A percentile compares a stretch with the other conserved stretches of the same genome.
Conservation (phyloP, 192 early-diverging fungal species). For the Obelidium mucronatum region DNA sequence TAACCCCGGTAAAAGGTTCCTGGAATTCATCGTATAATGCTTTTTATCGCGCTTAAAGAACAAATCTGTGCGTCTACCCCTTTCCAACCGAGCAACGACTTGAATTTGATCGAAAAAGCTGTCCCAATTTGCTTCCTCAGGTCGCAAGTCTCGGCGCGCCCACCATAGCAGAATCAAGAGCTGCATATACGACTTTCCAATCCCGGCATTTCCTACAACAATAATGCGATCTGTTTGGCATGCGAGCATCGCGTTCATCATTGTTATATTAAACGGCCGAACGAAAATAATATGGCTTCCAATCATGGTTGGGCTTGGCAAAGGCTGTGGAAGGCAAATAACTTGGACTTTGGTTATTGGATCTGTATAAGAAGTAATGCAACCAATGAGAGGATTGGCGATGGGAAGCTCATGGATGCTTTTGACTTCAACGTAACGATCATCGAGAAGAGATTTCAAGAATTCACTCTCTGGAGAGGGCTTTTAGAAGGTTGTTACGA, state of each 20-base stretch:
- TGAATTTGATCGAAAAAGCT: not conserved
- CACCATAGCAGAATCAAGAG: conserved; percentile 3
- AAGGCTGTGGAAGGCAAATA: conserved; percentile 6
- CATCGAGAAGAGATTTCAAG: no score
- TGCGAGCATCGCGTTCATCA: conserved; percentile 5
- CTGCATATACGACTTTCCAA: conserved; percentile 10
- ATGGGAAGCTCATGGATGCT: no score
- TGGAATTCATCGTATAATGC: no score
- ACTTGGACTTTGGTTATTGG: conserved; percentile 11
- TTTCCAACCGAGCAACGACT: no score
- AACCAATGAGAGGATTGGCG: no score
- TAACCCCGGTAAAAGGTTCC: no score
- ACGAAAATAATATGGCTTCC: conserved; percentile 16
- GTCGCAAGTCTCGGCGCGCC: conserved; percentile 2
- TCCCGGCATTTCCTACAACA: conserved; percentile 1
- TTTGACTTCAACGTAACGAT: no score
- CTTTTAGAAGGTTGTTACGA: no score
- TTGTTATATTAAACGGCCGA: conserved; percentile 6
- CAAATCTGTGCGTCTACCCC: no score
- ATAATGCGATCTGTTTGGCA: not conserved
- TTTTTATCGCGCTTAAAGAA: no score
- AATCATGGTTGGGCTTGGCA: not conserved
- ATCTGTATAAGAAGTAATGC: no score
- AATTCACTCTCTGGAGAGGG: no score
- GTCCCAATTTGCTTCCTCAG: conserved; percentile 6